Conservation (phyloP, 306 rosid genomes). For the Crotalaria pallida region DNA sequence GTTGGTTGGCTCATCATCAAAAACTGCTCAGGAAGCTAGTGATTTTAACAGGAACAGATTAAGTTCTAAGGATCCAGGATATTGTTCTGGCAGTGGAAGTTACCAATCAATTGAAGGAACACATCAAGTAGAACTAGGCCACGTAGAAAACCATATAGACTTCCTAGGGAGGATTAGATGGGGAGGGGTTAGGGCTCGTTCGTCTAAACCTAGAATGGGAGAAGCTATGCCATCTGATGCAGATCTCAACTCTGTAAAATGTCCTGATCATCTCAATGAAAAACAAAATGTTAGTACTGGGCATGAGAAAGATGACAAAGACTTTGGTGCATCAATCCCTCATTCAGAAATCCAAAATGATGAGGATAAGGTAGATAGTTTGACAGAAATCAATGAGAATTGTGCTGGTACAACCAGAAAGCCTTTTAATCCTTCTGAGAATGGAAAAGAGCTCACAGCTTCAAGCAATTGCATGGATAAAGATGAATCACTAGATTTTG, state of each 20-base stretch:
- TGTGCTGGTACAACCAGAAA: slow-evolving; percentile 34
- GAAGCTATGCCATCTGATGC: slow-evolving; percentile 44
- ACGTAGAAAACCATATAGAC: slow-evolving; percentile 29
- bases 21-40: slow-evolving; percentile 37
- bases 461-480: slow-evolving; percentile 34
- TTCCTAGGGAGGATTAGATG: slow-evolving; percentile 64
- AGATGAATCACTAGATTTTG: slow-evolving; percentile 42
- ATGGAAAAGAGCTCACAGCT: slow-evolving; percentile 28
- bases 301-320: slow-evolving; percentile 41
- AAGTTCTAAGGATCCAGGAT: slow-evolving; percentile 29
- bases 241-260: slow-evolving; percentile 35
- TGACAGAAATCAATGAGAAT: slow-evolving; percentile 27
- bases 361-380: slow-evolving; percentile 30
- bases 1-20: slow-evolving; percentile 62
- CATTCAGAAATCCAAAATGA: slow-evolving; percentile 32
- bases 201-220: slow-evolving; percentile 64
- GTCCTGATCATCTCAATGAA: slow-evolving; percentile 29
- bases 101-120: slow-evolving; percentile 30
- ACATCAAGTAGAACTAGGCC: slow-evolving; percentile 31
- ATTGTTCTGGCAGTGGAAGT: slow-evolving; percentile 32
- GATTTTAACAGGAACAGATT: slow-evolving; percentile 29
- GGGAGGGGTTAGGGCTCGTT: slow-evolving; percentile 80
- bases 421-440: slow-evolving; percentile 33
- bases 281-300: slow-evolving; percentile 33
- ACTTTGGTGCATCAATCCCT: slow-evolving; percentile 23